Conservation (phyloP, 2,329 filamentous ascomycete species). For the Penicillium sp. region DNA sequence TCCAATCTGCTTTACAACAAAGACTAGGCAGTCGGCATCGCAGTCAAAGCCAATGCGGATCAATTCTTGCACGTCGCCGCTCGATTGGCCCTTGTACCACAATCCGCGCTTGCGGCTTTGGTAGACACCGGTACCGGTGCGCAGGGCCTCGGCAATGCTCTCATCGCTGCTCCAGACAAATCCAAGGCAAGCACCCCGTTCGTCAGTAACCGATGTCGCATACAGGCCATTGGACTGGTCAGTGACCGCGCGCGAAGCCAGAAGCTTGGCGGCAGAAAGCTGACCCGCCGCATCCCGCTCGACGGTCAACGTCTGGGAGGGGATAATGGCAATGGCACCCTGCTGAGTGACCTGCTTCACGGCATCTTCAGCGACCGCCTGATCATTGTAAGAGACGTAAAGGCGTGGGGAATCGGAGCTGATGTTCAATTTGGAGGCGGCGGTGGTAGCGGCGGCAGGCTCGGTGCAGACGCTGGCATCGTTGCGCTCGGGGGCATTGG, state of each 20-base stretch:
- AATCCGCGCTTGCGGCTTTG: constrained; percentile 93
- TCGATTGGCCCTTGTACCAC: constrained; percentile 96
- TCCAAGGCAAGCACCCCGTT: constrained; percentile 79
- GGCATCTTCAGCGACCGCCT: constrained; percentile 46
- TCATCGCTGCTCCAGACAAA: constrained; percentile 93
- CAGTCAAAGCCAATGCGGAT: constrained; percentile 85
- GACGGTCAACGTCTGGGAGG: constrained; percentile 68
- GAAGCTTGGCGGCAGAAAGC: constrained; percentile 68
- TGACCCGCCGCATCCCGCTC: constrained; percentile 59
- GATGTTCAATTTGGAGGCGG: constrained; percentile 40
- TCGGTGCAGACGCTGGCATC: constrained; percentile 37
- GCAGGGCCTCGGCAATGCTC: constrained; percentile 82
- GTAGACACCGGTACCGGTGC: constrained; percentile 82
- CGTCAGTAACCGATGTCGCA: constrained; percentile 87
- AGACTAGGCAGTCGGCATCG: constrained; percentile 88
- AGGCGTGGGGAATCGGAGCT: constrained; percentile 43
- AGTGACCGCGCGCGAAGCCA: constrained; percentile 73
- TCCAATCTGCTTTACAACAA: constrained; percentile 86
- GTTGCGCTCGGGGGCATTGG: constrained; percentile 35
- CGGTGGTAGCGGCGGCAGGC: constrained; percentile 38
- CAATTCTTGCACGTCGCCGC: constrained; percentile 89
- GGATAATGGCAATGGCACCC: constrained; percentile 69
- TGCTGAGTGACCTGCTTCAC: constrained; percentile 50
- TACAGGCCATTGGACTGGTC: constrained; percentile 83
- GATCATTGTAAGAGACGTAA: constrained; percentile 37